Evolutionary conservation across 176 grass and related monocot genomes (phyloP), one percentile per base, ranked within the genome.

Genomic region (Oryza australiensis): DNA sequence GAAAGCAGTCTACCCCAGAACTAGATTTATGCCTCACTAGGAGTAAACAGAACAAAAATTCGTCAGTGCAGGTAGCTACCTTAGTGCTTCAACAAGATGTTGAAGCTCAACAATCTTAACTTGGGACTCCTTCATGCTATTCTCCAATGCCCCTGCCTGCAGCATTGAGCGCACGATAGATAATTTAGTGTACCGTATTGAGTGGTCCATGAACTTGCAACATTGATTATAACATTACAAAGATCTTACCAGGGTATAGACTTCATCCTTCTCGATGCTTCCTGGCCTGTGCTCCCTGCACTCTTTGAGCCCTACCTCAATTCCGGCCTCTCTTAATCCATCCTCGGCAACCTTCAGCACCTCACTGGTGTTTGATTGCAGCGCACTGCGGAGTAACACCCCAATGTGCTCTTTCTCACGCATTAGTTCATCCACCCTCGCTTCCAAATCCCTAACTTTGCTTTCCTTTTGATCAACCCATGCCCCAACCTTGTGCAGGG

Each of bases 41-140:
- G 4, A 13, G 15, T 48, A 30, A 68, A 15, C 41, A 80, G 48
- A 80, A 82, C 5, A 7, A 22, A 37, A 30, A 68, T 5, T 57
- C 9, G 49, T 29, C 27, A 22, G 65, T 73, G 23, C 20, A 28
- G 15, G 18, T 66, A 75, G 48, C 26, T 90, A 99, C 97, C 97
- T 99, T 67, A 96, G 94, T 66, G 89, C 97, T 90, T 99, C 87
- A 11, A 99, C 93, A 85, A 99, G 92, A 72, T 99, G 93, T 74
- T 96, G 87, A 27, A 94, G 89, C 91, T 99, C 97, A 81, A 99
- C 40, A 11, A 99, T 99, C 83, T 86, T 99, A 72, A 93, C 45
- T 55, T 99, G 97, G 32, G 97, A 99, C 29, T 99, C 93, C 80
- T 99, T 99, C 74, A 99, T 85, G 65, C 87, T 96, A 86, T 89